Conservation (phyloP, 176 grass and related monocot species). For the Oryza glumipatula region DNA sequence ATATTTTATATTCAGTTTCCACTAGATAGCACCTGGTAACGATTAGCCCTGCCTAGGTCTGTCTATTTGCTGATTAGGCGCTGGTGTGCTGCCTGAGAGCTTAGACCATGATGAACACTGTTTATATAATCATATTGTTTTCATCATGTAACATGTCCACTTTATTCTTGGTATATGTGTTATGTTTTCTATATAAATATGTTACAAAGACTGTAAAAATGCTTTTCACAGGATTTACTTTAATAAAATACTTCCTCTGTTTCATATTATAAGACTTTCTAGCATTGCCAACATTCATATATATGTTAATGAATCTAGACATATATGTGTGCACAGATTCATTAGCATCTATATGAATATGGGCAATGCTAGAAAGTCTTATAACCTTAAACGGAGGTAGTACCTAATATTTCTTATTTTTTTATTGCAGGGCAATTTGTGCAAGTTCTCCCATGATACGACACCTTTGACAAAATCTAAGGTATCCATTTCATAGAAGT, state of each 20-base stretch:
- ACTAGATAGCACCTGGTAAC: not conserved
- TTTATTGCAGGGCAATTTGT: conserved; percentile 68
- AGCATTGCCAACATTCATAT: too few species aligned
- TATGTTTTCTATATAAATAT: not conserved
- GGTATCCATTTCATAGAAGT: conserved; percentile 47
- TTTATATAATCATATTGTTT: conserved; percentile 16
- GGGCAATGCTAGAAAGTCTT: too few species aligned
- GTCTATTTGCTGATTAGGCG: not conserved
- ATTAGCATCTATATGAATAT: too few species aligned
- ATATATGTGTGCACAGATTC: too few species aligned
- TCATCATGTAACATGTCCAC: conserved; percentile 2
- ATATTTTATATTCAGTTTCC: not conserved
- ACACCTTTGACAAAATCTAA: conserved; percentile 89
- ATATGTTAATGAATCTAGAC: too few species aligned
- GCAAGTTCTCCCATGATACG: conserved; percentile 93
- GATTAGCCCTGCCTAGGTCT: not conserved
- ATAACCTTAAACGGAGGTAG: too few species aligned
- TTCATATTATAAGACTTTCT: too few species aligned
- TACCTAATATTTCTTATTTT: conserved; percentile 18
- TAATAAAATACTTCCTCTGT: not conserved
- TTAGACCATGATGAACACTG: not conserved
- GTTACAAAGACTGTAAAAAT: not conserved
- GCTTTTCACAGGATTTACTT: conserved; percentile 19
- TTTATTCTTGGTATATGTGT: not conserved
- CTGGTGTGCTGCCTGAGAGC: not conserved